Evolutionary conservation across 2,329 filamentous ascomycete species (phyloP), one percentile per base, ranked within the genome.

Genomic region (Diaporthe citrichinensis): DNA sequence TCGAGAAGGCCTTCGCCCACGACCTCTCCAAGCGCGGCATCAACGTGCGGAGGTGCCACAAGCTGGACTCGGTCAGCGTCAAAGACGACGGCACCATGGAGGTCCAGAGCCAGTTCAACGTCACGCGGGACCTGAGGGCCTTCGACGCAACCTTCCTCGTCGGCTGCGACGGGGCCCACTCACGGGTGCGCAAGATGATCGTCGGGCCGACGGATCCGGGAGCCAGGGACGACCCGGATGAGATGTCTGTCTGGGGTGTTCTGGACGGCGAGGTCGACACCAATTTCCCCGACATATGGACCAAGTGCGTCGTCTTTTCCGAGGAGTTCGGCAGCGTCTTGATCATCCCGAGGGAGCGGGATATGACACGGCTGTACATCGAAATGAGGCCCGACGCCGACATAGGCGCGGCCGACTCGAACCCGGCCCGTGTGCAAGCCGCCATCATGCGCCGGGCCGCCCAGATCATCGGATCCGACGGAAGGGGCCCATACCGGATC

Each of bases 211-310:
- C 76, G 81, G 84, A 86, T 81, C 88, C 82, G 61, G 87, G 91
- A 77, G 88, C 91, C 5, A 87, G 92, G 34, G 87, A 87, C 69
- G 83, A 88, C 80, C 90, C 92, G n/a, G 86, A 88, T 76, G 83
- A 87, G 17, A 86, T 88, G 28, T 86, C 90, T 49, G 81, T 84
- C 7, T 95, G 93, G 93, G 93, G 92, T 73, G 93, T 95, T 3
- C 84, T 95, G 4, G 93, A 95, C 81, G 93, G 92, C 78, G 90
- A 91, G 81, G 84, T 94, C 14, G 90, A 93, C 58, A 94, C 93
- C 10, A 88, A 94, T 81, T 94, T 95, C 78, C 93, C 93, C 1
- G 93, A 94, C 79, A 89, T 94, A 67, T 94, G 92, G 92, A 93
- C 91, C 82, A 94, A 94, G 84, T 92, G 92, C 0, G 88, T 93